Evolutionary conservation across 1,284 basidiomycete genomes (phyloP).

Genomic region (Amylostereum areolatum): DNA sequence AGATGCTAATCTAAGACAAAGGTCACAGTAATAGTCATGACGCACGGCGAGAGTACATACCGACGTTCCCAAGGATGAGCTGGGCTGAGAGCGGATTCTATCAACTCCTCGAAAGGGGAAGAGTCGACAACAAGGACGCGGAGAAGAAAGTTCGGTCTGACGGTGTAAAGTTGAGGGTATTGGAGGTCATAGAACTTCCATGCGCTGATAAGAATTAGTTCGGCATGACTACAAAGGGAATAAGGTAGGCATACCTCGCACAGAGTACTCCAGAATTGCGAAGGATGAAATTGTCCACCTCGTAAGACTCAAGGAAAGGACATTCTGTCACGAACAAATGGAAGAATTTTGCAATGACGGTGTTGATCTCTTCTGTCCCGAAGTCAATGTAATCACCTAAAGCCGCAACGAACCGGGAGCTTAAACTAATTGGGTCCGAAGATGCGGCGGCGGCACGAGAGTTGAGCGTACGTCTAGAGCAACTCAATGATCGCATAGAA

Average conservation of each 20-base stretch:
- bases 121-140: conserved; percentile 57
- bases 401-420: conserved; percentile 44
- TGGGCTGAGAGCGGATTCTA: conserved; percentile 31
- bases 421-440: conserved; percentile 52
- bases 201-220: conserved; percentile 32
- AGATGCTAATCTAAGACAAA: conserved; percentile 24
- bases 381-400: conserved; percentile 47
- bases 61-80: conserved; percentile 40
- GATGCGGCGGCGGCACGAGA: conserved; percentile 31
- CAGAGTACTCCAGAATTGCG: conserved; percentile 50
- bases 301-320: conserved; percentile 52
- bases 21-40: background rate
- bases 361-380: conserved; percentile 44
- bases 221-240: background rate
- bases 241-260: conserved; percentile 39
- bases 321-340: conserved; percentile 51
- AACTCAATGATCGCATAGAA: conserved; percentile 1
- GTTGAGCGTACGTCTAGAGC: conserved; percentile 42
- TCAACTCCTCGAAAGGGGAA: conserved; percentile 48
- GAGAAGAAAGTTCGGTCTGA: conserved; percentile 50
- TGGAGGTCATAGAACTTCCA: conserved; percentile 65
- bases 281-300: conserved; percentile 65
- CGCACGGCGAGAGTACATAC: conserved; percentile 22
- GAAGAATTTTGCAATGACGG: conserved; percentile 58
- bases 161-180: conserved; percentile 39